These are phyloP conservation scores for Fusarium cyanostomum DNA, from an alignment of 2,329 filamentous ascomycete genomes.

Conservation along the genomic window DNA sequence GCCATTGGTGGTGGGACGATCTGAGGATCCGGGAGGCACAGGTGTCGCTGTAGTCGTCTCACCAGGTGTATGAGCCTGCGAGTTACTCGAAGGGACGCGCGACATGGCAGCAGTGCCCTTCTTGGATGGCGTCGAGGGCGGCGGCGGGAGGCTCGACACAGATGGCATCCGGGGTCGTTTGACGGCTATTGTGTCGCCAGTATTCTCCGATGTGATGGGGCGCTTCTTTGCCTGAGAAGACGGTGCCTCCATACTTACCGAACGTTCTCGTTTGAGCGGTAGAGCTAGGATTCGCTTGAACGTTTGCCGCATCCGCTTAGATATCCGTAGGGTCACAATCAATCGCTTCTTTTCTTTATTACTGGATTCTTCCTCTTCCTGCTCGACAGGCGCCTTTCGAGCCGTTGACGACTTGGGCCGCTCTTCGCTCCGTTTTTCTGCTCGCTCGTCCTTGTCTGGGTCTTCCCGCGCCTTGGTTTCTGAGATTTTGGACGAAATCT, in stretches of 20 bases:
- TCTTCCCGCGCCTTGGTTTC: conserved; percentile 31
- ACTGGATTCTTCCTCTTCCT: conserved; percentile 46
- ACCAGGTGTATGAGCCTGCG: conserved; percentile 61
- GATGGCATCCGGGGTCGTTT: conserved; percentile 58
- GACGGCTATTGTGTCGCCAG: conserved; percentile 49
- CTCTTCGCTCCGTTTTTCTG: conserved; percentile 34
- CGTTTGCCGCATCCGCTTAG: conserved; percentile 56
- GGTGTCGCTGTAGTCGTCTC: conserved; percentile 51
- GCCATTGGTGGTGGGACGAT: conserved; percentile 46
- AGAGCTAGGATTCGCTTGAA: conserved; percentile 59
- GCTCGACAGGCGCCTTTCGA: conserved; percentile 42
- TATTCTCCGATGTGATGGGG: conserved; percentile 51
- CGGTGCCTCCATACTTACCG: conserved; percentile 53
- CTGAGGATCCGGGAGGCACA: conserved; percentile 38
- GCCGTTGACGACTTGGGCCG: conserved; percentile 31
- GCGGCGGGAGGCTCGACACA: conserved; percentile 48
- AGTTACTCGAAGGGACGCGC: conserved; percentile 63
- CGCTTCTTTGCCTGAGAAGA: conserved; percentile 58
- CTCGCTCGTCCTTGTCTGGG: conserved; percentile 31
- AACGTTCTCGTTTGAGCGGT: conserved; percentile 49
- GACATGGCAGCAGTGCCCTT: conserved; percentile 61
- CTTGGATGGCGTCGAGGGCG: conserved; percentile 63
- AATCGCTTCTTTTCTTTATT: conserved; percentile 42
- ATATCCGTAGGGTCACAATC: conserved; percentile 60
- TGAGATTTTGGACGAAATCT: conserved; percentile 38